phyloP scores from a whole-genome alignment of 306 rosid genomes.

The Castanospermum australe region DNA sequence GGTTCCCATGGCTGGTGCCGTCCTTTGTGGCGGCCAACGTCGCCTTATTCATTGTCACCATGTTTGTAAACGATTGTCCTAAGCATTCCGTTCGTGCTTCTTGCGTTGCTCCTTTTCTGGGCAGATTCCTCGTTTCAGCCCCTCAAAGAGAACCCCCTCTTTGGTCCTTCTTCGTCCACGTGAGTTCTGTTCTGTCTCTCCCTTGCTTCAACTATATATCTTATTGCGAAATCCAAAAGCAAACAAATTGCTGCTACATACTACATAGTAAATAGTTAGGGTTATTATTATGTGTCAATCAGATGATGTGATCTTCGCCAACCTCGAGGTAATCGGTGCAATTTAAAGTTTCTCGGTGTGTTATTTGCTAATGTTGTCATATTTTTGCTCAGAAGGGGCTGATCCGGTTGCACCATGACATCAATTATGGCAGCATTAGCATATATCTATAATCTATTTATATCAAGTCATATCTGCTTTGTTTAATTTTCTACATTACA shows the following conservation, averaged over 20 bases:
- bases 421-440: background rate
- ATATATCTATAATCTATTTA: background rate
- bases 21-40: constrained; percentile 44
- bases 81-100: background rate
- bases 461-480: background rate
- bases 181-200: background rate
- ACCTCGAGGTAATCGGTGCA: background rate
- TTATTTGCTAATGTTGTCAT: background rate
- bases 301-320: background rate
- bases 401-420: background rate
- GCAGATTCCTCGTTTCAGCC: constrained; percentile 50
- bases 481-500: background rate
- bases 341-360: background rate
- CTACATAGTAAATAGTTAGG: background rate
- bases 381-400: background rate
- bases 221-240: background rate
- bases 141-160: constrained; percentile 49
- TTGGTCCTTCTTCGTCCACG: constrained; percentile 52
- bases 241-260: background rate
- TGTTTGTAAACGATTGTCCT: constrained; percentile 47
- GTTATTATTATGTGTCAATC: background rate
- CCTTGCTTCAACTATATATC: background rate
- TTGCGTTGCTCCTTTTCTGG: constrained; percentile 39
- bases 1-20: constrained; percentile 52
- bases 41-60: constrained; percentile 32